Evolutionary conservation across 805 yeast species (phyloP), one percentile per base, ranked within the genome.

Genomic region (Yamadazyma akitaensis): DNA sequence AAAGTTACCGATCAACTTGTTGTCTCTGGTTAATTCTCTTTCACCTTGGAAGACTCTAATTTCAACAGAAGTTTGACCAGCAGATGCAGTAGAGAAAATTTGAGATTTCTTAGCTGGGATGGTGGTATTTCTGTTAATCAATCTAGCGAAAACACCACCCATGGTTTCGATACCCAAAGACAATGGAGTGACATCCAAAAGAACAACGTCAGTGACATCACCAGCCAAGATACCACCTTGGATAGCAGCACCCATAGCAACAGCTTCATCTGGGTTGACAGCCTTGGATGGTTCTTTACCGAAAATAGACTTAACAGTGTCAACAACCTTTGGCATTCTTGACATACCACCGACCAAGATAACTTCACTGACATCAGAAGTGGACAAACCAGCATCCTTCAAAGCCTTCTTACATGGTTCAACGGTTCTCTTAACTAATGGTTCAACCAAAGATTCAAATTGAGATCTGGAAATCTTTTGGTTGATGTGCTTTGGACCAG

Each of bases 11-110:
- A 90, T 88, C 69, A 91, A 81, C 79, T 91, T 90, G 88, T 90
- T 90, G 80, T 90, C 97, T 77, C 96, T 86, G 64, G 92, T 96
- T 66, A 91, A 84, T 77, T 90, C 97, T 81, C 97, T 88, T 81
- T 90, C 97, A 80, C 97, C 97, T 79, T 90, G 97, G 96, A 88
- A 91, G 51, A 90, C 97, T 77, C 97, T 85, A 76, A 90, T 90
- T 79, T 89, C 96, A 60, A 89, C 96, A 61, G 96, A 86, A 55
- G 96, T 89, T 80, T 89, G 97, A 68, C 96, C 96, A 60, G 92
- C 86, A 56, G 96, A 90, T 54, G 96, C 96, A 61, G 97, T 89
- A 46, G 96, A 88, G 85, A 91, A 90, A 63, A 90, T 83, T 78
- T 90, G 97, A 41, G 96, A 87, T 77, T 90, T 90, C 82, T 89